A percentile compares a stretch with the other conserved stretches of the same genome.
These are phyloP conservation scores for Exidia glandulosa DNA, from an alignment of 768 basidiomycete species.

Conservation along the genomic window DNA sequence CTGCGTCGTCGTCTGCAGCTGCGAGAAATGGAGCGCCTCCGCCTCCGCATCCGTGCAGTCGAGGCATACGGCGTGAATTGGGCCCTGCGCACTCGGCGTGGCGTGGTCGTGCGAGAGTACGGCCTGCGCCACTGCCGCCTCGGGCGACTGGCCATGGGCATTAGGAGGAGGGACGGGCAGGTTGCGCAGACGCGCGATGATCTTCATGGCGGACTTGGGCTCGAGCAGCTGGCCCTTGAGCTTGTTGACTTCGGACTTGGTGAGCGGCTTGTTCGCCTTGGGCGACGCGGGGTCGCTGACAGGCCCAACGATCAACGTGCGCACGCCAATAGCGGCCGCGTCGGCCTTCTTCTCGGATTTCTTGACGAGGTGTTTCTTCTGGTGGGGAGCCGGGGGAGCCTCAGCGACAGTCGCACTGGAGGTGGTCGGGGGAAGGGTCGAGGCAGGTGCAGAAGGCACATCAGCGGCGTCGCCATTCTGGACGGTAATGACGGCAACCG, in stretches of 20 bases:
- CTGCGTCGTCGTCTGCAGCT: constrained; percentile 17
- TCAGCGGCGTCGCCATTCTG: background rate
- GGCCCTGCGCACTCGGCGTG: constrained; percentile 21
- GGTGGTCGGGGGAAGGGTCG: background rate
- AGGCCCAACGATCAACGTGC: constrained; percentile 58
- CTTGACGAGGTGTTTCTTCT: background rate
- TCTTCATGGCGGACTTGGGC: constrained; percentile 55
- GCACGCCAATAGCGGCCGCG: constrained; percentile 51
- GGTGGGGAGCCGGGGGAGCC: background rate
- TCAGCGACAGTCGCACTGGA: background rate
- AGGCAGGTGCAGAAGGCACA: background rate
- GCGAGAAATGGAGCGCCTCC: constrained; percentile 46
- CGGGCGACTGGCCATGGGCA: constrained; percentile 1
- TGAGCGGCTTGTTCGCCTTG: constrained; percentile 26
- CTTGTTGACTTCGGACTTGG: constrained; percentile 45
- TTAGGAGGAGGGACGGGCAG: constrained; percentile 37
- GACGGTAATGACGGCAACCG: too few species aligned
- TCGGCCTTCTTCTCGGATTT: constrained; percentile 48
- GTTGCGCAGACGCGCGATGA: constrained; percentile 58
- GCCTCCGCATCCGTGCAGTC: constrained; percentile 51
- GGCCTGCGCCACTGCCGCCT: constrained; percentile 10
- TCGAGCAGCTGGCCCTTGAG: constrained; percentile 57
- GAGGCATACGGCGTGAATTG: constrained; percentile 74
- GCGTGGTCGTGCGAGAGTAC: constrained; percentile 1
- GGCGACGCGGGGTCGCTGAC: constrained; percentile 20